A percentile compares a stretch with the other conserved stretches of the same genome.
These are phyloP conservation scores for Elsinoe ampelina DNA, from an alignment of 2,329 filamentous ascomycete species.

Conservation along the genomic window DNA sequence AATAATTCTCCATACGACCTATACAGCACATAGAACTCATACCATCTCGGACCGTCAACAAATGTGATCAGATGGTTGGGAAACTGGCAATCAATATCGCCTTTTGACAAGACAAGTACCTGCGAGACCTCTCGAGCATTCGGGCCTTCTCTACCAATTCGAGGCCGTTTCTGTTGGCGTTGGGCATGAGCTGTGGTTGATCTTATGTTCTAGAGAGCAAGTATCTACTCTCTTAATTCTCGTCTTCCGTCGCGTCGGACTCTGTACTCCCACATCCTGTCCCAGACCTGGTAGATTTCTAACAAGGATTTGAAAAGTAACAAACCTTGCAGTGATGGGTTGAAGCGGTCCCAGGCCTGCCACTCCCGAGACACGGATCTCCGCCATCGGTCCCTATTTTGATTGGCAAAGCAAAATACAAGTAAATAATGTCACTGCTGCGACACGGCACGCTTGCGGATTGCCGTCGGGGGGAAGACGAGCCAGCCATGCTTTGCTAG, in stretches of 20 bases:
- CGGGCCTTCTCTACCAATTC: neutral
- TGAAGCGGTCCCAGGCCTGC: too few relatives aligned
- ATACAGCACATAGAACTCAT: too few relatives aligned
- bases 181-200: neutral
- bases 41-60: neutral
- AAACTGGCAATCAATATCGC: neutral
- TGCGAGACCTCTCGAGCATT: neutral
- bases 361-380: conserved; percentile 7
- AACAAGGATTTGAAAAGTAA: too few relatives aligned
- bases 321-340: too few relatives aligned
- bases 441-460: conserved; percentile 5
- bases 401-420: neutral
- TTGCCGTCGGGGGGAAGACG: neutral
- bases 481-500: neutral
- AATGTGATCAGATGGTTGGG: neutral
- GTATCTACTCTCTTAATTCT: too few relatives aligned
- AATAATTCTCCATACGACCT: neutral
- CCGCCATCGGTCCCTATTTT: neutral
- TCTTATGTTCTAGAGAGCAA: too few relatives aligned
- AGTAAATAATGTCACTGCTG: neutral
- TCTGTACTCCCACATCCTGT: too few relatives aligned
- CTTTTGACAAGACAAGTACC: conserved; percentile 1
- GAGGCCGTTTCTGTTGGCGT: neutral
- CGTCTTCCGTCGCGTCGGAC: too few relatives aligned
- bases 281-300: too few relatives aligned